Base-by-base conservation (phyloP, 306 rosid species). In the Prunus salicina region DNA sequence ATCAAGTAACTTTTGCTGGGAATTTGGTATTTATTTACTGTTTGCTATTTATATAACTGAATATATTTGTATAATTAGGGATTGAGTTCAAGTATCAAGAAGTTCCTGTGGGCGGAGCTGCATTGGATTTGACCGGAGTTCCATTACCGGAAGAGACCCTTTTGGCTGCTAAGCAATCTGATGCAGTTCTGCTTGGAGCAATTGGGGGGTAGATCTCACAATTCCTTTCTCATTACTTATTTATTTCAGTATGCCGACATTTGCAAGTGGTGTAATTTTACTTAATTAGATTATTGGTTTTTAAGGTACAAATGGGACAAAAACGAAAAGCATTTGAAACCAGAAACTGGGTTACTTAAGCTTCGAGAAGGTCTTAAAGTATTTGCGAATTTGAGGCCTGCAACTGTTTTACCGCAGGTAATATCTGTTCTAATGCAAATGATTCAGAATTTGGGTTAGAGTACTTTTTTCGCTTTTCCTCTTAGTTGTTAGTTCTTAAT, bases 31-130 rank as follows among this genome's bases (percentile, higher is more conserved):
- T 70, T 70, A 34, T 47, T 53, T 20, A 28, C 27, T 41, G 38
- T 64, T 24, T 9, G 2, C 0, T 72, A 63, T 72, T 62, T 24
- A 15, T 47, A 55, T 32, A 58, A 46, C 53, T 12, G 3, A 16
- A 43, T 46, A 2, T 79, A 14, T 74, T 67, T 69, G 18, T 16
- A 22, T 79, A 18, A n/a, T 61, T 75, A 91, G 97, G 96, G 72
- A 89, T 95, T 76, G 88, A 83, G 66, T 82, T 83, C 67, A 85
- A 80, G 65, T 92, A 89, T 79, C 84, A 66, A 34, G 97, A 90
- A 82, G 82, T 85, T 89, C 96, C 87, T 38, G 55, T 95, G 57
- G 98, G 98, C 30, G 97, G 98, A 81, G 93, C 91, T 81, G 96
- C 97, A 4, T 83, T 95, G 74, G 98, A 95, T 76, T 89, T 82